Base-by-base conservation (phyloP, 805 yeast genomes). In the Naumovozyma castellii region DNA sequence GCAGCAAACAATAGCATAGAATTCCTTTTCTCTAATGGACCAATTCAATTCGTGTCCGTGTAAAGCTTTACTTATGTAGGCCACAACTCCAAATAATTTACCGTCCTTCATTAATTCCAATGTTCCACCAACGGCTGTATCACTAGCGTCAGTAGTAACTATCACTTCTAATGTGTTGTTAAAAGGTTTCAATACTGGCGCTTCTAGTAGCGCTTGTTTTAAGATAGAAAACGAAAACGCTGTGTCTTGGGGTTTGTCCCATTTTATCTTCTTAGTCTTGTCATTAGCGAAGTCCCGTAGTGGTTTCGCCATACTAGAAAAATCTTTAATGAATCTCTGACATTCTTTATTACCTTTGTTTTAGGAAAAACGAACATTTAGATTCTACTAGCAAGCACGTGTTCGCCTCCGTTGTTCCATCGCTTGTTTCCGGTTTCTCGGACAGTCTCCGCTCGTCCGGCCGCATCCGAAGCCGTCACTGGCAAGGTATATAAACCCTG, bases 1-100 rank as follows among this genome's bases (percentile, higher is more conserved):
- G 10, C 27, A 9, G 8, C 16, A 14, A 2, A 28, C 34, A 18
- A 36, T 29, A 8, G 39, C 39, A 18, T 16, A 36, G n/a, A 28
- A 28, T 20, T 36, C 39, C 18, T 36, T 36, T 15, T 36, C 39
- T 10, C 39, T 17, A 13, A 36, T 19, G 15, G 39, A 22, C 39
- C 39, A 36, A 17, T 36, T 36, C 15, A 36, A 18, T 29, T 29
- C 33, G 27, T 36, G 22, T 3, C 32, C 30, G 13, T 20, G 12
- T 5, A 34, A 14, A 2, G 25, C 19, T 15, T 18, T 18, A 4
- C 16, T 18, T 14, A 18, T 33, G 4, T 17, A 22, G 12, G 28
- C 28, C 8, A 22, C 28, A 22, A 22, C 28, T 22, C 28, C 28
- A 12, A 8, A 22, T 8, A 22, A 22, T 12, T 22, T 22, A 22